phyloP scores from a whole-genome alignment of 2,329 filamentous ascomycete genomes.

The Sphaerulina vaccinii region DNA sequence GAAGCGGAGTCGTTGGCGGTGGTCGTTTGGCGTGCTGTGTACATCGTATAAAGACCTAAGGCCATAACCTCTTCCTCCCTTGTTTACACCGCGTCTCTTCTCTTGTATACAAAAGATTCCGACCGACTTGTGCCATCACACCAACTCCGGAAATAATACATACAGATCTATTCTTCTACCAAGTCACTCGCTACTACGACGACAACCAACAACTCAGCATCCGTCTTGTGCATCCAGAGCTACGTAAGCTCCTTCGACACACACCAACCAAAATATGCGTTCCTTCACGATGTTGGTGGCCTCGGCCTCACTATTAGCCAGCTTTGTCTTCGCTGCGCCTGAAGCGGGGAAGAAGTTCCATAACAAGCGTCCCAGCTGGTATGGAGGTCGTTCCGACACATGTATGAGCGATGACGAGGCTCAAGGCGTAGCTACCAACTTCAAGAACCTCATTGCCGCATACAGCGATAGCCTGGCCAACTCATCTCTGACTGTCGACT shows the following conservation, averaged over 20 bases:
- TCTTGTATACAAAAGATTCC: neutral
- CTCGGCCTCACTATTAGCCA: constrained; percentile 14
- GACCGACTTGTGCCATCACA: neutral
- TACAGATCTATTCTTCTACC: neutral
- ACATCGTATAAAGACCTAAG: neutral
- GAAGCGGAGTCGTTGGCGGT: neutral
- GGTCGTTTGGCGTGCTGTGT: neutral
- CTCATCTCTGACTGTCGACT: constrained; percentile 31
- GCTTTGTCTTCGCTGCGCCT: constrained; percentile 15
- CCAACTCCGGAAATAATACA: neutral
- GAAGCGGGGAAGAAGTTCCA: constrained; percentile 16
- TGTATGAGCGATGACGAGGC: constrained; percentile 32
- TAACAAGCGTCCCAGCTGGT: constrained; percentile 21
- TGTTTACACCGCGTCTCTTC: neutral
- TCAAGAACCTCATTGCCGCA: constrained; percentile 34
- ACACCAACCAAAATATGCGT: constrained; percentile 23
- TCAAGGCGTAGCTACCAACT: constrained; percentile 32
- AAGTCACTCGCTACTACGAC: neutral
- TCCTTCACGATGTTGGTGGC: constrained; percentile 24
- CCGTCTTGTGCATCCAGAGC: constrained; percentile 6
- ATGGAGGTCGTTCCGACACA: constrained; percentile 17
- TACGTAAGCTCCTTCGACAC: constrained; percentile 3
- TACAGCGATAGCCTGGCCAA: constrained; percentile 34
- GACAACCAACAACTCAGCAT: neutral
- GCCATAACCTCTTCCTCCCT: neutral